Evolutionary conservation across 2,329 filamentous ascomycete species (phyloP), one percentile per base, ranked within the genome.

Genomic region (Monascus ruber): DNA sequence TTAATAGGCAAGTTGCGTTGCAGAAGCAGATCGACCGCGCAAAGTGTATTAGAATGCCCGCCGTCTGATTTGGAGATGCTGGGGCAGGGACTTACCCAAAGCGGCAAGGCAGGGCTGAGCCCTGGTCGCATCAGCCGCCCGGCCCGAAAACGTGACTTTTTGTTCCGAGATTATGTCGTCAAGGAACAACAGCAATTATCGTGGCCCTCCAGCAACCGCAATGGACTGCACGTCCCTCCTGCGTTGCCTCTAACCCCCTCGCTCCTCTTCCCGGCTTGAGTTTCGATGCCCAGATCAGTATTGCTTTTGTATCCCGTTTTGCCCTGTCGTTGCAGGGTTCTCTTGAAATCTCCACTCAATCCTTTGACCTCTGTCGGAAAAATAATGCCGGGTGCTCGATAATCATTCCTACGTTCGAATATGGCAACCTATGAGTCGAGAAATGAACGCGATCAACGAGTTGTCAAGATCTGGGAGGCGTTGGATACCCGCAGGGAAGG

Each of bases 401-500:
- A 70, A 73, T 58, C 65, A 70, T 44, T 51, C 45, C 47, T 17
- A 46, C 38, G 31, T 42, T 47, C 42, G 63, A 76, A 71, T 65
- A 83, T 85, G 73, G 72, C 85, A 45, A 48, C 53, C 69, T 73
- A 70, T 60, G 85, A 91, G 68, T 80, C 81, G 54, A 76, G 83
- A 62, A 81, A 81, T 64, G 76, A 84, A 66, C 79, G 83, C 59
- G 85, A 94, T 67, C 75, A 78, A 63, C 77, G 88, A 55, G 77
- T 95, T 53, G 81, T 86, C 66, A 74, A 79, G 60, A 76, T 96
- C 55, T 96, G 89, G 88, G 71, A 69, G 58, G 80, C 77, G 54
- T 75, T 98, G 49, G 87, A 94, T 62, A 81, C 81, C 48, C 76
- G 79, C 48, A 73, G 74, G 42, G 79, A 81, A 52, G 85, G 85